These are phyloP conservation scores for Auriscalpium microsporum DNA, from an alignment of 768 basidiomycete species.

Conservation along the genomic window DNA sequence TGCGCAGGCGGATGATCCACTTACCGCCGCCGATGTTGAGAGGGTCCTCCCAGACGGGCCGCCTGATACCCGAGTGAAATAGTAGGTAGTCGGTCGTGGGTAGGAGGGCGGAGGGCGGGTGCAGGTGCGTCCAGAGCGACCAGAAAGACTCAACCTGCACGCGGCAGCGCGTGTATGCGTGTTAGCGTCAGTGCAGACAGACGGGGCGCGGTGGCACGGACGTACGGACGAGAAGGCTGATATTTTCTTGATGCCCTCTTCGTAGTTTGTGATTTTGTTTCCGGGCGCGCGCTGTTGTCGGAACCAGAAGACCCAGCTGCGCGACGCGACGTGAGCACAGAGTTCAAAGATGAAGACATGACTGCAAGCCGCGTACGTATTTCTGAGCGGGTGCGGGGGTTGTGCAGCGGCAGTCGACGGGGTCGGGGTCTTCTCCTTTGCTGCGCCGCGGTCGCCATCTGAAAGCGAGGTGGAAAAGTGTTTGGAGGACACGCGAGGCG, in stretches of 20 bases:
- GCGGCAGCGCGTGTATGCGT: background rate
- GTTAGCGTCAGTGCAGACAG: background rate
- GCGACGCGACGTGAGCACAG: background rate
- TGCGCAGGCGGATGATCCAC: constrained; percentile 90
- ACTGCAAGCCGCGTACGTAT: constrained; percentile 74
- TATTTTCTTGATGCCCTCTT: constrained; percentile 91
- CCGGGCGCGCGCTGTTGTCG: constrained; percentile 85
- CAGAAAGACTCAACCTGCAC: constrained; percentile 88
- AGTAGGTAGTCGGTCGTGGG: constrained; percentile 93
- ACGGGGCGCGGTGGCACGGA: constrained; percentile 6
- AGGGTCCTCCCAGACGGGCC: constrained; percentile 96
- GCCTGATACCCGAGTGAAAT: constrained; percentile 76
- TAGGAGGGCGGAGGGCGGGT: constrained; percentile 72
- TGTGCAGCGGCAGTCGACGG: constrained; percentile 25
- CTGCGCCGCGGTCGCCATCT: constrained; percentile 27
- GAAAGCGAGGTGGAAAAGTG: constrained; percentile 64
- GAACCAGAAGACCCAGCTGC: constrained; percentile 89
- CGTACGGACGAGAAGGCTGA: constrained; percentile 81
- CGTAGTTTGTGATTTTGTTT: constrained; percentile 84
- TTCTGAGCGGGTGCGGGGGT: constrained; percentile 59
- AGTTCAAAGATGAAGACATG: background rate
- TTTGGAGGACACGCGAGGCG: constrained; percentile 54
- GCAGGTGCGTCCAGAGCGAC: constrained; percentile 87
- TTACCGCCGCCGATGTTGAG: constrained; percentile 83
- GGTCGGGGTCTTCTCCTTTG: constrained; percentile 34